Evolutionary conservation across 306 rosid genomes (phyloP).

Genomic region (Dalbergia oliveri): DNA sequence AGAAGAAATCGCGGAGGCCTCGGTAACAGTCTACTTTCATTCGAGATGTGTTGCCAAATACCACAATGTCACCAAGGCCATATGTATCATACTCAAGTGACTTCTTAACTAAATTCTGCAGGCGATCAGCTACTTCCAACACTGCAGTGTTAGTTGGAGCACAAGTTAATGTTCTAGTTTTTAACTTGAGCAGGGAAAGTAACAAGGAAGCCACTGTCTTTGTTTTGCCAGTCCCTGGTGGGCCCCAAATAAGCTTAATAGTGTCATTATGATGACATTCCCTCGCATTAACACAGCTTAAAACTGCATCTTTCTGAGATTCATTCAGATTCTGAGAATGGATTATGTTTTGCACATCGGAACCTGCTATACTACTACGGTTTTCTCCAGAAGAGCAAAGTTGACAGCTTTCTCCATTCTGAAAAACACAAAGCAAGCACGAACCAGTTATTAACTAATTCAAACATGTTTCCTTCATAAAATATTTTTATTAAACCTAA

Average conservation of each 20-base stretch:
- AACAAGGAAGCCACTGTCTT: slow-evolving; percentile 60
- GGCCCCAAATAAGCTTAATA: slow-evolving; percentile 69
- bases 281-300: slow-evolving; percentile 50
- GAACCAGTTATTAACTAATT: background rate
- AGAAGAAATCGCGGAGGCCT: slow-evolving; percentile 42
- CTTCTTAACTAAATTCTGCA: slow-evolving; percentile 27
- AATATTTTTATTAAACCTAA: background rate
- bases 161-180: slow-evolving; percentile 61
- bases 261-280: slow-evolving; percentile 46
- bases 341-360: slow-evolving; percentile 15
- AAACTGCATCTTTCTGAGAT: slow-evolving; percentile 57
- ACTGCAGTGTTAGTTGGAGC: slow-evolving; percentile 69
- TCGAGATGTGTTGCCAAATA: slow-evolving; percentile 56
- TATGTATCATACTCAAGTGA: slow-evolving; percentile 37
- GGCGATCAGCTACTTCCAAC: slow-evolving; percentile 55
- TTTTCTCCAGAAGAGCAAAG: slow-evolving; percentile 26
- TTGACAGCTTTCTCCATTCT: slow-evolving; percentile 46
- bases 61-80: slow-evolving; percentile 58
- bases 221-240: slow-evolving; percentile 75
- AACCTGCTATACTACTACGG: background rate
- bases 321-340: slow-evolving; percentile 50
- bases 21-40: slow-evolving; percentile 45
- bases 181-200: slow-evolving; percentile 41
- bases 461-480: background rate
- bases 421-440: slow-evolving; percentile 10